Percentiles rank a stretch among this genome's conserved stretches.
Conservation (phyloP, 495 filamentous ascomycete species). For the Poronia punctata region DNA sequence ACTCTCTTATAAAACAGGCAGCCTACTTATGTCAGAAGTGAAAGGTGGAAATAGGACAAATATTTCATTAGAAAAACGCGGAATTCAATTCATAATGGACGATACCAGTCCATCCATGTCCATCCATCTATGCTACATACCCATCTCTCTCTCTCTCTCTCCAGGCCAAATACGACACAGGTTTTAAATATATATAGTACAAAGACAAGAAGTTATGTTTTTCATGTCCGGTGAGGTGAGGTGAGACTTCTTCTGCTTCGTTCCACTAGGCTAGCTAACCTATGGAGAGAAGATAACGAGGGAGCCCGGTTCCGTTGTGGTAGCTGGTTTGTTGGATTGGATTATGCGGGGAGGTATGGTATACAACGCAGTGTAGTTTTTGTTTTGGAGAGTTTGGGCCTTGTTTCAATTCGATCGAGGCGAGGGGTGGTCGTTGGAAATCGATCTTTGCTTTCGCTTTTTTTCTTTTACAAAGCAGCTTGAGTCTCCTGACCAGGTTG, state of each 20-base stretch:
- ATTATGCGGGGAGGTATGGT: too few species aligned
- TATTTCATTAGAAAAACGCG: slow-evolving; percentile 9
- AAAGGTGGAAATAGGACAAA: too few species aligned
- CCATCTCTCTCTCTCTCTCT: slow-evolving; percentile 1
- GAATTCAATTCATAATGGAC: slow-evolving; percentile 14
- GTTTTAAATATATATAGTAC: slow-evolving; percentile 10
- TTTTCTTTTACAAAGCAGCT: too few species aligned
- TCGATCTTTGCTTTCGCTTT: too few species aligned
- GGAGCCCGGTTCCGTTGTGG: not conserved
- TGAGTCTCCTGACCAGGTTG: too few species aligned
- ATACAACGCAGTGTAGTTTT: too few species aligned
- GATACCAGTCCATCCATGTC: slow-evolving; percentile 12
- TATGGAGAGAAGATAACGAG: not conserved
- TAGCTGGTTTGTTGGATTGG: too few species aligned
- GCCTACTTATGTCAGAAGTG: too few species aligned
- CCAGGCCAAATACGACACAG: not conserved
- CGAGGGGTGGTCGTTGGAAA: too few species aligned
- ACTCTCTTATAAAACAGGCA: too few species aligned
- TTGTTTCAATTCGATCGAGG: too few species aligned
- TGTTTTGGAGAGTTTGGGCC: too few species aligned
- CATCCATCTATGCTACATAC: slow-evolving; percentile 10
- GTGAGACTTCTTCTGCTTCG: slow-evolving; percentile 9
- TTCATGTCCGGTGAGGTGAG: slow-evolving; percentile 5
- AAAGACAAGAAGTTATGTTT: slow-evolving; percentile 2
- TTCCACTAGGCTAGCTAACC: not conserved